Conservation (phyloP, 2,329 filamentous ascomycete genomes). For the Teratosphaeria destructans region DNA sequence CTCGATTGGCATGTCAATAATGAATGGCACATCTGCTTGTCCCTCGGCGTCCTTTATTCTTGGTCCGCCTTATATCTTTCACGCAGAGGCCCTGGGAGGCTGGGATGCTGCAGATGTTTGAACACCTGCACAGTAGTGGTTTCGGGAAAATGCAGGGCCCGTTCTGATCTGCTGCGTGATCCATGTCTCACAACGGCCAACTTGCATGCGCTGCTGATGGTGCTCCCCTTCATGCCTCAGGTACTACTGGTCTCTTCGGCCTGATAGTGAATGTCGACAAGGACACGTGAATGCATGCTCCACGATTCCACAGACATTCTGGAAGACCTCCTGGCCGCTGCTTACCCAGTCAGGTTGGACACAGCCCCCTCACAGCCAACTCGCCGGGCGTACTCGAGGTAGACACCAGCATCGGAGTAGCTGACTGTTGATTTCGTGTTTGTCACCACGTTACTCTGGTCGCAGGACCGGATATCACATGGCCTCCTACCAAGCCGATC, state of each 20-base stretch:
- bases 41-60: neutral
- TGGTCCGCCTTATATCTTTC: neutral
- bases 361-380: neutral
- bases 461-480: neutral
- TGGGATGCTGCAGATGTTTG: too few species aligned
- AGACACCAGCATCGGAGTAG: too few species aligned
- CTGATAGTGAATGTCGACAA: neutral
- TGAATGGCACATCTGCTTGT: neutral
- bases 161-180: neutral
- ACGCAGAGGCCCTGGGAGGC: too few species aligned
- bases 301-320: neutral
- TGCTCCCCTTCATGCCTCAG: neutral
- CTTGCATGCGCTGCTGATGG: neutral
- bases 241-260: too few species aligned
- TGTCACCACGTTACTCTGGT: neutral
- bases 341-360: neutral
- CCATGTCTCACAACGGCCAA: neutral
- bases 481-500: slow-evolving; percentile 30
- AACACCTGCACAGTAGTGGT: too few species aligned
- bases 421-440: too few species aligned
- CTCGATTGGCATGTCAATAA: neutral
- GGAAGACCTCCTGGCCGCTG: neutral
- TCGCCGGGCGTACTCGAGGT: too few species aligned
- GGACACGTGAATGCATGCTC: neutral
- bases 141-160: neutral